Conservation (phyloP, 805 yeast species). For the Teunomyces lycoperdinae region DNA sequence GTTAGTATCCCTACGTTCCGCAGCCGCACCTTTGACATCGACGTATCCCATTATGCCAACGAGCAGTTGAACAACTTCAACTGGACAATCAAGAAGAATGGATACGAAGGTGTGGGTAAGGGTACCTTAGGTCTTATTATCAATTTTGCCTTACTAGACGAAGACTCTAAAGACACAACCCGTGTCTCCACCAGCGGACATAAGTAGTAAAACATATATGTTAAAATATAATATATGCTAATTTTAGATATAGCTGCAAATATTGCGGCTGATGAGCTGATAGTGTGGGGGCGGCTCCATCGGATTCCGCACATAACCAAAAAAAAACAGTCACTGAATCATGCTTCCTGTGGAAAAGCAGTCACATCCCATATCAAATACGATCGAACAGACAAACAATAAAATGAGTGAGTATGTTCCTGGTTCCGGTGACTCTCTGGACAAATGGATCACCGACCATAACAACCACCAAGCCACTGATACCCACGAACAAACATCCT, state of each 20-base stretch:
- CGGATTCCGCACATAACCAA: slow-evolving; percentile 5
- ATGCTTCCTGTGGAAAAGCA: slow-evolving; percentile 14
- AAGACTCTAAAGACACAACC: slow-evolving; percentile 11
- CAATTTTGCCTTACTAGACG: slow-evolving; percentile 38
- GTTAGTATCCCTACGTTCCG: slow-evolving; percentile 49
- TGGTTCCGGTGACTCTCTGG: neutral
- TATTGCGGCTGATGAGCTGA: neutral
- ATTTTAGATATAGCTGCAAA: neutral
- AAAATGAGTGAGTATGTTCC: slow-evolving; percentile 1
- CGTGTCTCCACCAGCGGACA: neutral
- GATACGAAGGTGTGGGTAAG: slow-evolving; percentile 28
- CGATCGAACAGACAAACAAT: slow-evolving; percentile 1
- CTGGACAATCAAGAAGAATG: slow-evolving; percentile 42
- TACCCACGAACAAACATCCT: neutral
- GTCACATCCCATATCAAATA: slow-evolving; percentile 14
- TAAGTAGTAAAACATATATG: neutral
- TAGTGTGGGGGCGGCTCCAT: neutral
- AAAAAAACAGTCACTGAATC: slow-evolving; percentile 17
- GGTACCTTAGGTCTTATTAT: slow-evolving; percentile 35
- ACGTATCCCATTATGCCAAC: slow-evolving; percentile 42
- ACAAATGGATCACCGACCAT: neutral
- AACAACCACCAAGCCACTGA: neutral
- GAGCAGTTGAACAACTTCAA: slow-evolving; percentile 45
- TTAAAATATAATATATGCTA: neutral
- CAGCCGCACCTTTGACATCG: slow-evolving; percentile 43